These are phyloP conservation scores for Hura crepitans DNA, from an alignment of 441 rosid genomes.

Conservation along the genomic window DNA sequence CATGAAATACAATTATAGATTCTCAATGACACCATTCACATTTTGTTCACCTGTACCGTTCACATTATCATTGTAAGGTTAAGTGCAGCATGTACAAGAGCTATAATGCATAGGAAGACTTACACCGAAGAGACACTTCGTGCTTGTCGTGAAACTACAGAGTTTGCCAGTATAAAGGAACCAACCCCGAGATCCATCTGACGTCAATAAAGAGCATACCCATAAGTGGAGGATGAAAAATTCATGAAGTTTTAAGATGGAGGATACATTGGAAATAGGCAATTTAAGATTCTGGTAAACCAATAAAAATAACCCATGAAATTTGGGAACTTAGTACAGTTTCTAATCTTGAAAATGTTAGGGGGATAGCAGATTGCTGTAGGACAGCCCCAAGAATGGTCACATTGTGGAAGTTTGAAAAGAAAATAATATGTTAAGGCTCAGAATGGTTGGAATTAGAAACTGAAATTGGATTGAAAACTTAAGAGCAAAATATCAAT, in stretches of 20 bases:
- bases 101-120: constrained; percentile 27
- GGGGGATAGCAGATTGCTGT: background rate
- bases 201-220: constrained; percentile 18
- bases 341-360: background rate
- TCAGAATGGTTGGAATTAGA: background rate
- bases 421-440: background rate
- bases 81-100: constrained; percentile 8
- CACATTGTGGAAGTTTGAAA: background rate
- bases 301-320: background rate
- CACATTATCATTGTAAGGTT: background rate
- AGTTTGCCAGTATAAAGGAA: constrained; percentile 72
- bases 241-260: constrained; percentile 1
- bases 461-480: background rate
- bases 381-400: background rate
- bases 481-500: background rate
- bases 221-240: constrained; percentile 3
- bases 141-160: constrained; percentile 86
- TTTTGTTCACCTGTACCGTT: too few relatives aligned
- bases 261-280: background rate
- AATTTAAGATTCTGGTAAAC: background rate
- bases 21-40: too few relatives aligned
- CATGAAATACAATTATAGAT: too few relatives aligned
- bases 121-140: constrained; percentile 54
- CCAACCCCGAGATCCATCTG: constrained; percentile 99
- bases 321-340: background rate